Base-by-base conservation (phyloP, 2,329 filamentous ascomycete species). In the Xylogone sp. region DNA sequence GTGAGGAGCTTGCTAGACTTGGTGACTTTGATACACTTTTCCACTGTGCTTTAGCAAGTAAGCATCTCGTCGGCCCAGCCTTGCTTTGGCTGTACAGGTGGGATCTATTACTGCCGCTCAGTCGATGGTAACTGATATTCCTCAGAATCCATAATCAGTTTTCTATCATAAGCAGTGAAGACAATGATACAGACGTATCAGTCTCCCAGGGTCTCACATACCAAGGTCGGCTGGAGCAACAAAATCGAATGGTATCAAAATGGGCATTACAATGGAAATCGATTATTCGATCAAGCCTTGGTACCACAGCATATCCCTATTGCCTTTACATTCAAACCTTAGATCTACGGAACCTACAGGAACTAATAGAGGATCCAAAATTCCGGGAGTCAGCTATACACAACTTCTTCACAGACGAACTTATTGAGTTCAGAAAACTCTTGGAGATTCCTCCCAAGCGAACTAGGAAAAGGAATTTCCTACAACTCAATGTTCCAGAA, bases 251-350 rank as follows among this genome's bases (percentile, higher is more conserved):
- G 13, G 45, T 57, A 5, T 54, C 74, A 49, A 79, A 79, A 67
- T 85, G 82, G 78, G 79, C 82, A 2, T 74, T 79, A 6, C 66
- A 88, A 46, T 90, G 87, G 87, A 78, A 79, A 47, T 84, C 84
- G 2, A 80, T 90, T 57, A 79, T 87, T 52, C 70, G 83, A 7
- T 90, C 86, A 8, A 82, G 82, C 52, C 68, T 85, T 43, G 79
- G 76, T 21, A 69, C 72, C 56, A 88, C 86, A 0, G 69, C 81
- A 18, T 86, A 83, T 55, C 85, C 86, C 0, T 91, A 91, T 63
- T 87, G 81, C 60, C 74, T 80, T 34, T 88, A 87, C 66, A 79
- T 90, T 50, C 81, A 78, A 51, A 73, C 75, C 21, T 71, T 90
- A 34, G 81, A 86, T 57, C 74, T 90, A 9, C 73, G 81, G 49